Percentiles rank a stretch among this genome's conserved stretches.
These are phyloP conservation scores for Silene vulgaris DNA, from an alignment of 179 eudicot genomes.

Conservation along the genomic window DNA sequence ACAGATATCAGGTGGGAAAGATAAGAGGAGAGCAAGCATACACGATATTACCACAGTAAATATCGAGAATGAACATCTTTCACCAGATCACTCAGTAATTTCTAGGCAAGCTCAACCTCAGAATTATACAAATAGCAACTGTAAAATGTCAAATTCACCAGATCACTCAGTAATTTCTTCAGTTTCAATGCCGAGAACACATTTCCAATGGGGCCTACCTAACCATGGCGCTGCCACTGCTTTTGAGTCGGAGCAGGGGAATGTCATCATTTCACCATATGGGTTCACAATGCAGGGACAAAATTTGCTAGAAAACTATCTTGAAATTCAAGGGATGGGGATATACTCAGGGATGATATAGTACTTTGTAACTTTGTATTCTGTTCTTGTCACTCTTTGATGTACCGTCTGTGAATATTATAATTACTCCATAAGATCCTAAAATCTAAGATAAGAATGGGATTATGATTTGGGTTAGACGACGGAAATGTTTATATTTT, in stretches of 20 bases:
- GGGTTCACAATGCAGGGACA: constrained; percentile 44
- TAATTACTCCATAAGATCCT: constrained; percentile 30
- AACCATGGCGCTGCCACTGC: constrained; percentile 34
- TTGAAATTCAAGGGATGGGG: constrained; percentile 46
- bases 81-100: constrained; percentile 40
- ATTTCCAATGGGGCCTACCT: constrained; percentile 52
- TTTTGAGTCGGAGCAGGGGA: constrained; percentile 41
- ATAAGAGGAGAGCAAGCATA: constrained; percentile 88
- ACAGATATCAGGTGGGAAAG: constrained; percentile 90
- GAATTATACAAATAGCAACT: constrained; percentile 16
- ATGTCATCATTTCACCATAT: constrained; percentile 40
- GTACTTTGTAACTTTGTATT: constrained; percentile 27
- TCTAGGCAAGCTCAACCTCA: neutral
- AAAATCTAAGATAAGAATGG: constrained; percentile 22
- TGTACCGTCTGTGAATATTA: constrained; percentile 34
- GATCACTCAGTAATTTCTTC: constrained; percentile 37
- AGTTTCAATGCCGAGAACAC: constrained; percentile 28
- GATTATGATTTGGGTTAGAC: constrained; percentile 20
- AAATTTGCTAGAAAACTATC: constrained; percentile 32
- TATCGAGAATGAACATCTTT: constrained; percentile 50
- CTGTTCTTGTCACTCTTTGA: constrained; percentile 17
- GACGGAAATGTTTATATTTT: constrained; percentile 17
- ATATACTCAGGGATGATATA: constrained; percentile 60
- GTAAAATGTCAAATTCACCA: constrained; percentile 41
- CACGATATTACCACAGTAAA: constrained; percentile 92